These are phyloP conservation scores for Blastobotrys serpentis DNA, from an alignment of 1,139 yeast species.

Conservation along the genomic window DNA sequence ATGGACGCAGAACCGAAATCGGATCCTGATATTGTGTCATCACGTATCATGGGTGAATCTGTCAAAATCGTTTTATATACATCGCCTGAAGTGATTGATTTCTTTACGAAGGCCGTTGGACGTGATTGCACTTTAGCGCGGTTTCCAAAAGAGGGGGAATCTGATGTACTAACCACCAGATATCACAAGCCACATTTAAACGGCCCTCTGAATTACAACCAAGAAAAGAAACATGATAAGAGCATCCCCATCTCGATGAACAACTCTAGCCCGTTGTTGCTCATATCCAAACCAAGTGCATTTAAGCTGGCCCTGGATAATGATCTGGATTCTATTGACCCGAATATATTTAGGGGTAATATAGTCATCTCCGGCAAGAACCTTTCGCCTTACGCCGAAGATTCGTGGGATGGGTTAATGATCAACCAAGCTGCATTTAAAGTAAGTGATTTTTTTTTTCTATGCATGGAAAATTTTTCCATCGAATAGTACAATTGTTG, in stretches of 20 bases:
- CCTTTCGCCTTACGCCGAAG: constrained; percentile 39
- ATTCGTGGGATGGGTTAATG: constrained; percentile 34
- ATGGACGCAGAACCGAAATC: constrained; percentile 11
- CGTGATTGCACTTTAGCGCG: constrained; percentile 40
- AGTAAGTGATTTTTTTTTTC: constrained; percentile 16
- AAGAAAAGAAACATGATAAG: neutral
- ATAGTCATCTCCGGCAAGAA: constrained; percentile 34
- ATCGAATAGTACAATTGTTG: neutral
- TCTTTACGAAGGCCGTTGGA: constrained; percentile 35
- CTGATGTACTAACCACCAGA: constrained; percentile 11
- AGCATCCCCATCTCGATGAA: constrained; percentile 29
- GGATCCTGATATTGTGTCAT: constrained; percentile 11
- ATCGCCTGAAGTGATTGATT: constrained; percentile 27
- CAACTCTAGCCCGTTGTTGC: constrained; percentile 42
- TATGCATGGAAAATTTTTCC: neutral
- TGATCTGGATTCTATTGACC: constrained; percentile 15
- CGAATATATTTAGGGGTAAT: constrained; percentile 42
- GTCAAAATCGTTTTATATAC: constrained; percentile 23
- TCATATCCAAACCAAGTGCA: constrained; percentile 38
- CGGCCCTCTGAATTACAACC: constrained; percentile 13
- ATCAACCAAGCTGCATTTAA: constrained; percentile 22
- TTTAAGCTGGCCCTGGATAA: constrained; percentile 26
- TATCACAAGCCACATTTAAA: constrained; percentile 21
- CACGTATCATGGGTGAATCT: constrained; percentile 20
- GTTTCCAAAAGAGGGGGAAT: constrained; percentile 15